phyloP scores from a whole-genome alignment of 441 rosid species.

The Cnidoscolus chayamansa region DNA sequence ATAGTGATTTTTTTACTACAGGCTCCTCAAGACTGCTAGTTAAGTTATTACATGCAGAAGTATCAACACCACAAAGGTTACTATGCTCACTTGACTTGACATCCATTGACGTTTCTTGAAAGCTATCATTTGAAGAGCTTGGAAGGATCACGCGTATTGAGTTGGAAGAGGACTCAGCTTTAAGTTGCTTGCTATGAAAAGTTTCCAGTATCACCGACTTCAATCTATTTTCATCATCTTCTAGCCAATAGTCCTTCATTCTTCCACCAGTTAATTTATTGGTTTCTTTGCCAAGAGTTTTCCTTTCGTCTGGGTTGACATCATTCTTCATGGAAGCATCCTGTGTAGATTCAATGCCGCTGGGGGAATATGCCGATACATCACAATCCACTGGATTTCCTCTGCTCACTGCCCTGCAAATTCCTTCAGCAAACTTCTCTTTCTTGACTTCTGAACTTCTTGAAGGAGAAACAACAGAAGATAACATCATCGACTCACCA shows the following conservation, averaged over 20 bases:
- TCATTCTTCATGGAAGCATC: constrained; percentile 11
- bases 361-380: not conserved
- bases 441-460: constrained; percentile 10
- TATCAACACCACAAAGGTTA: not conserved
- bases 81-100: constrained; percentile 11
- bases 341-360: not conserved
- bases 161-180: constrained; percentile 17
- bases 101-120: not conserved
- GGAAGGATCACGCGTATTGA: not conserved
- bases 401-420: not conserved
- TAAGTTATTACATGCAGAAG: not conserved
- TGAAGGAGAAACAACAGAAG: constrained; percentile 13
- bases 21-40: not conserved
- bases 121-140: constrained; percentile 19
- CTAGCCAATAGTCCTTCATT: not conserved
- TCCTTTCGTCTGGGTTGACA: constrained; percentile 1
- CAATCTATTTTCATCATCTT: not conserved
- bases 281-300: not conserved
- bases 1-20: not conserved
- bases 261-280: not conserved
- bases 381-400: constrained; percentile 2
- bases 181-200: constrained; percentile 1
- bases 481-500: constrained; percentile 2
- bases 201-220: not conserved
- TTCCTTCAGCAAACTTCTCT: not conserved